Base-by-base conservation (phyloP, 306 rosid genomes). In the Quercus robur region DNA sequence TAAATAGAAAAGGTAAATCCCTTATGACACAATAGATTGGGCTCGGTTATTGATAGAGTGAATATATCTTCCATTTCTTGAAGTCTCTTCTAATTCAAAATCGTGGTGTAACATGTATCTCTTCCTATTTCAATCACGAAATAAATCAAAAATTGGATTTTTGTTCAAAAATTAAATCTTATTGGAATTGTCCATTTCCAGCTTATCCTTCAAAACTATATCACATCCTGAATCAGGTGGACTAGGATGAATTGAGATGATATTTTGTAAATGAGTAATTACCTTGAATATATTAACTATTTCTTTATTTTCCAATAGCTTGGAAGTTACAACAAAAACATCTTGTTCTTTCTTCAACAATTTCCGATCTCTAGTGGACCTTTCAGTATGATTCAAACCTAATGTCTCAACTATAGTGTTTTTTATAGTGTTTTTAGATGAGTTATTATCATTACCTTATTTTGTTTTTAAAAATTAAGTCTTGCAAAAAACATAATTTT, bases 181-280 rank as follows among this genome's bases (percentile, higher is more conserved):
- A 58, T 58, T 20, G 12, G 13, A 58, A 58, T 38, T 38, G 0
- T 38, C 11, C 46, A 38, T 38, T 1, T 49, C 38, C 1, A 49
- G 14, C 25, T 71, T 13, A 71, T 71, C 6, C 1, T 71, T 71
- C 3, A 5, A 3, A 71, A 44, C 38, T 18, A 44, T 71, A 71
- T 71, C 38, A 49, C 59, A 71, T 71, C 59, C 3, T 0, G 2
- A 0, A 71, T 49, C 0, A 0, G 2, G 52, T 71, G 75, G 14
- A 51, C 51, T 51, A 71, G 10, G 20, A 71, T 51, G 20, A 71
- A 21, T 49, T 51, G 75, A 71, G 23, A 51, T 35, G 3, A 9
- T 6, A 73, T 73, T 73, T 54, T 73, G 1, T 55, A 73, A 73
- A 73, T 73, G 55, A 18, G 6, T n/a, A 55, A 73, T 55, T 73